phyloP scores from a whole-genome alignment of 306 rosid genomes.

The Senna siamea region DNA sequence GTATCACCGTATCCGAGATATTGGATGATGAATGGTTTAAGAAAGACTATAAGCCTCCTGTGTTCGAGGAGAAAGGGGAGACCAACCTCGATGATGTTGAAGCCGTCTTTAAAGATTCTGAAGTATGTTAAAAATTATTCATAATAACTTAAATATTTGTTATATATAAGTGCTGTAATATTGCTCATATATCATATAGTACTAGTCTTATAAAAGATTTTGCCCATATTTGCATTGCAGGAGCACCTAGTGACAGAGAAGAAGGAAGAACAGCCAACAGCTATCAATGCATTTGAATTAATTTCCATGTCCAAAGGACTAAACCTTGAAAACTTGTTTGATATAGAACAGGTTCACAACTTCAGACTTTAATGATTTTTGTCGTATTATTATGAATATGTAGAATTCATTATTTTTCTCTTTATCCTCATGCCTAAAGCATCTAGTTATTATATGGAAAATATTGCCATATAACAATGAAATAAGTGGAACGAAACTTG shows the following conservation, averaged over 20 bases:
- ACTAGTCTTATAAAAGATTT: conserved; percentile 24
- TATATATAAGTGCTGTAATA: conserved; percentile 26
- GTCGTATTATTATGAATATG: neutral
- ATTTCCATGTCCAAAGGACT: conserved; percentile 98
- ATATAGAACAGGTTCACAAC: conserved; percentile 73
- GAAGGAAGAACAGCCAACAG: conserved; percentile 91
- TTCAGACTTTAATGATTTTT: conserved; percentile 28
- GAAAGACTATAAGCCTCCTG: conserved; percentile 78
- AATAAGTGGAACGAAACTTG: too few species aligned
- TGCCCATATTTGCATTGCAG: conserved; percentile 56
- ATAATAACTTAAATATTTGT: conserved; percentile 1
- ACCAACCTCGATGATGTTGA: conserved; percentile 92
- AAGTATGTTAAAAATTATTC: conserved; percentile 63
- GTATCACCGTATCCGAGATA: conserved; percentile 76
- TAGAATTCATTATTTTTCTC: too few species aligned
- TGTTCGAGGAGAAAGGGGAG: conserved; percentile 79
- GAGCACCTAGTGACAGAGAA: conserved; percentile 93
- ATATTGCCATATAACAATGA: neutral
- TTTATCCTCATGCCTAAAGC: too few species aligned
- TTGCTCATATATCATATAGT: conserved; percentile 16
- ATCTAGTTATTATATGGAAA: conserved; percentile 2
- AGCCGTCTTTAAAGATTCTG: conserved; percentile 94
- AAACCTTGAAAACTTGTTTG: conserved; percentile 92
- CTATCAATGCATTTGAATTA: conserved; percentile 94
- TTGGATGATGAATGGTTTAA: conserved; percentile 93